These are phyloP conservation scores for Alternaria triticimaculans DNA, from an alignment of 2,329 filamentous ascomycete genomes.

Conservation along the genomic window DNA sequence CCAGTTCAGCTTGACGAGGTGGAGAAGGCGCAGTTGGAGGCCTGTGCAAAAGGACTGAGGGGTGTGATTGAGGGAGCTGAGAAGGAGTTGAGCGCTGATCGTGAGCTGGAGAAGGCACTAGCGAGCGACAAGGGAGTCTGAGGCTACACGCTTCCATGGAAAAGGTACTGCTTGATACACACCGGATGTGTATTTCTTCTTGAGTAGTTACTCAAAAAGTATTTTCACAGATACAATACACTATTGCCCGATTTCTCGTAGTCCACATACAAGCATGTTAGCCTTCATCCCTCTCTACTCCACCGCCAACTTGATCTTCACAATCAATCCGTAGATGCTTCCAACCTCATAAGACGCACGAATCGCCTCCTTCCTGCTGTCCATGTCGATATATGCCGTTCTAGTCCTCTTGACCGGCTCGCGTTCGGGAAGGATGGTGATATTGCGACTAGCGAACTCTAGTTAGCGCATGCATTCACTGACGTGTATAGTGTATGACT, in stretches of 20 bases:
- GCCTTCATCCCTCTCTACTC: background rate
- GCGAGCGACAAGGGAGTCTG: slow-evolving; percentile 24
- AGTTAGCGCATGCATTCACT: background rate
- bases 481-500: background rate
- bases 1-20: slow-evolving; percentile 43
- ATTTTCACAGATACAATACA: background rate
- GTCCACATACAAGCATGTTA: background rate
- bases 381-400: slow-evolving; percentile 31
- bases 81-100: slow-evolving; percentile 41
- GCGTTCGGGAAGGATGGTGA: slow-evolving; percentile 24
- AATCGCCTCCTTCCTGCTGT: slow-evolving; percentile 18
- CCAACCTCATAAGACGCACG: slow-evolving; percentile 17
- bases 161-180: background rate
- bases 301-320: slow-evolving; percentile 18
- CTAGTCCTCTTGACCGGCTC: slow-evolving; percentile 29
- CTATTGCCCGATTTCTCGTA: background rate
- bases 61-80: slow-evolving; percentile 48
- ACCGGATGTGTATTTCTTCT: background rate
- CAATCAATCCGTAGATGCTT: slow-evolving; percentile 26
- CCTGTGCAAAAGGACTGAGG: slow-evolving; percentile 46
- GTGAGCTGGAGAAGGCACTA: slow-evolving; percentile 35
- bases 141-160: background rate
- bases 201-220: background rate
- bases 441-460: slow-evolving; percentile 13
- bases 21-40: slow-evolving; percentile 42